A percentile compares a stretch with the other conserved stretches of the same genome.
These are phyloP conservation scores for Acanthamoeba sp. DNA, from an alignment of 208 protist species.

Conservation along the genomic window DNA sequence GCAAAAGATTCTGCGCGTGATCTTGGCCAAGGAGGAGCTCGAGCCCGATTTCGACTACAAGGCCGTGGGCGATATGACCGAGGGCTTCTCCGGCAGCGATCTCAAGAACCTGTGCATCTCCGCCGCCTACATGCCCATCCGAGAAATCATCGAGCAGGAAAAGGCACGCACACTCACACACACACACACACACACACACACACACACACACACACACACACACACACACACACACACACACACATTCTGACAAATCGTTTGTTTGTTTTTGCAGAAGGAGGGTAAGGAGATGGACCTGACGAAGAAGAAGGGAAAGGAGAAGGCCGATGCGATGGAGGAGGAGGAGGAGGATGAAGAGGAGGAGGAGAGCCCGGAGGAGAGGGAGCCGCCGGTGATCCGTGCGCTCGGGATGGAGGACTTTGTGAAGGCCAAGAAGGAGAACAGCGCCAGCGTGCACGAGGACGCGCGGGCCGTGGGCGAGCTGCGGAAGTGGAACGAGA, in stretches of 20 bases:
- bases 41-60: conserved; percentile 78
- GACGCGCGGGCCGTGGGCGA: conserved; percentile 80
- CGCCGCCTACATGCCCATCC: conserved; percentile 82
- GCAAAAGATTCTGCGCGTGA: conserved; percentile 80
- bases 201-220: neutral
- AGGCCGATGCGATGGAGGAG: conserved; percentile 15
- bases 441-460: conserved; percentile 80
- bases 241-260: neutral
- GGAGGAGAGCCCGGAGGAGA: conserved; percentile 10
- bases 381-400: conserved; percentile 59
- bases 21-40: conserved; percentile 82
- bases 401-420: conserved; percentile 80
- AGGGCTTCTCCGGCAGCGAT: conserved; percentile 86
- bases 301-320: conserved; percentile 31
- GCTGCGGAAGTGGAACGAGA: conserved; percentile 87
- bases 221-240: neutral
- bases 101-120: conserved; percentile 87
- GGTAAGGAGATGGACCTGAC: neutral
- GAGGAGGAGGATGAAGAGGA: conserved; percentile 32
- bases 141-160: conserved; percentile 80
- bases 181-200: neutral
- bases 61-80: conserved; percentile 77
- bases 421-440: conserved; percentile 84
- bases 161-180: conserved; percentile 3
- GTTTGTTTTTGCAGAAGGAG: neutral